These are phyloP conservation scores for Cubamyces lactineus DNA, from an alignment of 768 basidiomycete genomes.

Conservation along the genomic window DNA sequence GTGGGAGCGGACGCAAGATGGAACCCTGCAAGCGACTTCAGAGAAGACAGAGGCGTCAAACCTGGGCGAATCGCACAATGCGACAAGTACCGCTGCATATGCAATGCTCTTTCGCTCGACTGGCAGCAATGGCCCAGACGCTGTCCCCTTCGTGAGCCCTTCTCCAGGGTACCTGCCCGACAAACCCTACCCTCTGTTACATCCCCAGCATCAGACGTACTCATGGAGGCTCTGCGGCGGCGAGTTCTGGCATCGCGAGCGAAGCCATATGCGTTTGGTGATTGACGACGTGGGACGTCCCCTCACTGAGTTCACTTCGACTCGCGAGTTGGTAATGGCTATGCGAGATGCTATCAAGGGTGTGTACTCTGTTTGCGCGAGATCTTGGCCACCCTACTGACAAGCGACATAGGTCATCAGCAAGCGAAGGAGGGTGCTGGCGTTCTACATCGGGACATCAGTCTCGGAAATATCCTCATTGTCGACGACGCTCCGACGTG, in stretches of 20 bases:
- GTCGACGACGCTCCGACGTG: neutral
- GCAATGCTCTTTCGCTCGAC: neutral
- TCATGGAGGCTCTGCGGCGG: neutral
- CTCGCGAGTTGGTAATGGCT: neutral
- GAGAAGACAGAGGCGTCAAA: neutral
- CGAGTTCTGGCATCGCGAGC: neutral
- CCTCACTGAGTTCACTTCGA: neutral
- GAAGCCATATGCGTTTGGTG: slow-evolving; percentile 17
- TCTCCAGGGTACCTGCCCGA: neutral
- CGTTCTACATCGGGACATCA: slow-evolving; percentile 23
- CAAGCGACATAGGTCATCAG: slow-evolving; percentile 9
- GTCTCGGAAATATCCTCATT: slow-evolving; percentile 23
- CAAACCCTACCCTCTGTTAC: neutral
- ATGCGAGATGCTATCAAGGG: slow-evolving; percentile 9
- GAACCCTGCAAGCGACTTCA: neutral
- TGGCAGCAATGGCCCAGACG: neutral
- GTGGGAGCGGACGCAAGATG: neutral
- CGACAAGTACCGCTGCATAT: neutral
- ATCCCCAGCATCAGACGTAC: slow-evolving; percentile 13
- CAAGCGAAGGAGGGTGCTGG: slow-evolving; percentile 1
- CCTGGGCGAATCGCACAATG: neutral
- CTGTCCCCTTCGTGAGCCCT: neutral
- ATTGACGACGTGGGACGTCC: slow-evolving; percentile 6
- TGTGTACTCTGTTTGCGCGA: neutral
- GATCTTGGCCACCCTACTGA: neutral